Evolutionary conservation across 2,329 filamentous ascomycete genomes (phyloP), one percentile per base, ranked within the genome.

Genomic region (Nothomitra cinnamomea): DNA sequence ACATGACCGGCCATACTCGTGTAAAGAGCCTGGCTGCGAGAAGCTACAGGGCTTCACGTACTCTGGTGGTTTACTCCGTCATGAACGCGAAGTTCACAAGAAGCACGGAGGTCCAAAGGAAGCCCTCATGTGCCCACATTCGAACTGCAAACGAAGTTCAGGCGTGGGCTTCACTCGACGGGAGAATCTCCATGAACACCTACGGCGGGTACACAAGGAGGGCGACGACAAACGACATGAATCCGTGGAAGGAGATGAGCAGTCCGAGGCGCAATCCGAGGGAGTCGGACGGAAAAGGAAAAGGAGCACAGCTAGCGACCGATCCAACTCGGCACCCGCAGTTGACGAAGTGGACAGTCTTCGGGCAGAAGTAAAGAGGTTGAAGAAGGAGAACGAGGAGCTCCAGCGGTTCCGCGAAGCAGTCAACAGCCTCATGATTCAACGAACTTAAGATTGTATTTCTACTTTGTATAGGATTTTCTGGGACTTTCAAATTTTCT

Each of bases 31-130:
- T n/a, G 85, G 84, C 38, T 95, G 90, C 67, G 87, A 90, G 62
- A 95, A 95, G 62, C 77, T 95, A 0, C 85, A 86, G 52, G 90
- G 90, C 1, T 96, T 96, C 67, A 96, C 90, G 1, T 96, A 96
- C 65, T 90, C 86, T 0, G 90, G 90, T 15, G 90, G 90, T 2
- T 78, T 96, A 0, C 70, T 94, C 17, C 78, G 90, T 47, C 90
- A 96, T 68, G 85, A 95, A 68, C 83, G 90, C 58, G 90, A 96
- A 68, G 90, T 96, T 0, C 90, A 96, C 67, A 82, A 82, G 66
- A 87, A 90, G 69, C 84, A 94, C 61, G 86, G 87, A 54, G 88
- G 87, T 1, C 87, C 88, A 8, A 88, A 89, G 65, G 88, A 94
- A 57, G 82, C 84, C 2, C 76, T 94, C 53, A 85, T 87, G 71